These are phyloP conservation scores for Apium graveolens DNA, from an alignment of 129 eudicot genomes.

Conservation along the genomic window DNA sequence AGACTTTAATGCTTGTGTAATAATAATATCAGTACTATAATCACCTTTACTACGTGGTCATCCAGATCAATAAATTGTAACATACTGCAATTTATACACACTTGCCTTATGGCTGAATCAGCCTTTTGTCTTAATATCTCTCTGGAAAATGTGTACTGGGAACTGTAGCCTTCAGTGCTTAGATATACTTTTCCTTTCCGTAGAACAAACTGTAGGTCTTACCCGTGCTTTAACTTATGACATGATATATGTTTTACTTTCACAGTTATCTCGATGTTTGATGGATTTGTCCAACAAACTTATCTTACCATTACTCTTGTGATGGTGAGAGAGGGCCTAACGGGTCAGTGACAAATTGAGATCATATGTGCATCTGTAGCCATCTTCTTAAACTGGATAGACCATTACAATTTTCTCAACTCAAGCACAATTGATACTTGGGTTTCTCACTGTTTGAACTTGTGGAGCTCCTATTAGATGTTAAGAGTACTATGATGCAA, in stretches of 20 bases:
- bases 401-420: slow-evolving; percentile 19
- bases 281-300: slow-evolving; percentile 20
- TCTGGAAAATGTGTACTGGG: slow-evolving; percentile 12
- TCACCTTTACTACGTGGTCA: slow-evolving; percentile 13
- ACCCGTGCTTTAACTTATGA: slow-evolving; percentile 6
- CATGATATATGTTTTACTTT: slow-evolving; percentile 15
- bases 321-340: slow-evolving; percentile 17
- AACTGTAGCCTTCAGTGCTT: not conserved
- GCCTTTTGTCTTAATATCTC: slow-evolving; percentile 15
- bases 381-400: slow-evolving; percentile 13
- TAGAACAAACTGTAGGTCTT: slow-evolving; percentile 18
- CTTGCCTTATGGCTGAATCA: slow-evolving; percentile 9
- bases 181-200: slow-evolving; percentile 17
- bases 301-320: slow-evolving; percentile 11
- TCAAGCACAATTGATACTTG: not conserved
- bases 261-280: slow-evolving; percentile 22
- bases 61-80: slow-evolving; percentile 1
- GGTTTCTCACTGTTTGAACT: slow-evolving; percentile 22
- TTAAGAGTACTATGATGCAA: slow-evolving; percentile 24
- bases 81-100: not conserved
- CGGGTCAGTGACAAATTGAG: slow-evolving; percentile 21
- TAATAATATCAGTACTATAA: slow-evolving; percentile 18
- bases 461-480: slow-evolving; percentile 13
- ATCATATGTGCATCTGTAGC: slow-evolving; percentile 26
- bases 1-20: slow-evolving; percentile 15